phyloP scores from a whole-genome alignment of 352 stramenopile genomes.

The Pythium sukuiense region DNA sequence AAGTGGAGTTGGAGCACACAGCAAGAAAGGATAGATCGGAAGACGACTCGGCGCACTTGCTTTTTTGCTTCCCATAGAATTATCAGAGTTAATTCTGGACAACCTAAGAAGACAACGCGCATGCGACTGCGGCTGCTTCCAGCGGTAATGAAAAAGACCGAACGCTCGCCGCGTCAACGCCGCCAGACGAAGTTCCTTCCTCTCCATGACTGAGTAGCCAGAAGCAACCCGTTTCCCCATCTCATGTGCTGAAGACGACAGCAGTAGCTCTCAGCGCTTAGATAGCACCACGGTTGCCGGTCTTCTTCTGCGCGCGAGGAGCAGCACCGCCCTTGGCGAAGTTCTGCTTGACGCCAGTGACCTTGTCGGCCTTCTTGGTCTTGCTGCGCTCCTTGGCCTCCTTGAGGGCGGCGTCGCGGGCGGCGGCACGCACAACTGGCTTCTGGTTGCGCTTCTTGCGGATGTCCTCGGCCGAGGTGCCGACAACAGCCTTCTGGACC shows the following conservation, averaged over 20 bases:
- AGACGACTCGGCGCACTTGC: not conserved
- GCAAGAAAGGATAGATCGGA: not conserved
- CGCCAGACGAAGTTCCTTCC: constrained; percentile 7
- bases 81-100: constrained; percentile 34
- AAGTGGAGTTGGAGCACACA: not conserved
- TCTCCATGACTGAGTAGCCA: constrained; percentile 13
- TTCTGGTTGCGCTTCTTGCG: constrained; percentile 98
- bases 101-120: constrained; percentile 40
- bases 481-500: constrained; percentile 97
- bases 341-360: constrained; percentile 60
- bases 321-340: constrained; percentile 57
- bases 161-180: constrained; percentile 7
- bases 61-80: constrained; percentile 33
- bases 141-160: constrained; percentile 17
- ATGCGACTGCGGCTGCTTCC: constrained; percentile 11
- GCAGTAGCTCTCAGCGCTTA: constrained; percentile 43
- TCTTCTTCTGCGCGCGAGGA: constrained; percentile 85
- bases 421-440: constrained; percentile 89
- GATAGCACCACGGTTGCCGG: constrained; percentile 87
- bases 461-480: constrained; percentile 96
- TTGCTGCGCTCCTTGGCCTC: constrained; percentile 90
- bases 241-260: constrained; percentile 23
- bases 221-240: constrained; percentile 32
- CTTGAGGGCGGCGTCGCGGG: constrained; percentile 91
- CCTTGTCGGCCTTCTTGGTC: constrained; percentile 77